A percentile compares a stretch with the other conserved stretches of the same genome.
Evolutionary conservation across 148 eudicot genomes (phyloP).

Genomic region (Selenicereus undatus): DNA sequence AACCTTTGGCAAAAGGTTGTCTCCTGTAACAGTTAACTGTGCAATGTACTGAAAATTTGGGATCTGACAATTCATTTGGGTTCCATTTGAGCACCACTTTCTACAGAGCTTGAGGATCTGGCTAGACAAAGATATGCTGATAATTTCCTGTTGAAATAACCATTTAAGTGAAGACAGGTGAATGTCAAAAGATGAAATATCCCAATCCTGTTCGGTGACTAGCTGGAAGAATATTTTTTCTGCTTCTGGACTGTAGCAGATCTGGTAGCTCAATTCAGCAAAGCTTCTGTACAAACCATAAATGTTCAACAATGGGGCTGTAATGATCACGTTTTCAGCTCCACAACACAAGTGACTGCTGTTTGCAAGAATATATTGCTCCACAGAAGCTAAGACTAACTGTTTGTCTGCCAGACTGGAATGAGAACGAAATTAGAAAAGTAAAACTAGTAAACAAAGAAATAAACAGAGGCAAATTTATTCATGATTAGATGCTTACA

Average conservation of each 20-base stretch:
- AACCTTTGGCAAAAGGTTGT: conserved; percentile 55
- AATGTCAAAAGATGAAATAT: conserved; percentile 48
- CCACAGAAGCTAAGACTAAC: conserved; percentile 81
- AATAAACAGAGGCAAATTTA: conserved; percentile 2
- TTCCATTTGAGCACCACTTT: conserved; percentile 28
- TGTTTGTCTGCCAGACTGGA: conserved; percentile 76
- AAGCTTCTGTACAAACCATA: conserved; percentile 72
- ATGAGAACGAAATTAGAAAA: conserved; percentile 12
- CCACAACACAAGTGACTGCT: conserved; percentile 41
- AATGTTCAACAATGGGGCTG: conserved; percentile 52
- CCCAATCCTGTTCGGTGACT: conserved; percentile 62
- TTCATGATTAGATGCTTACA: conserved; percentile 37
- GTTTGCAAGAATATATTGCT: conserved; percentile 85
- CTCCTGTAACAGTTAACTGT: conserved; percentile 54
- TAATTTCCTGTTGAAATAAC: conserved; percentile 88
- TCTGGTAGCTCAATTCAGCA: conserved; percentile 60
- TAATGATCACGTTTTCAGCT: conserved; percentile 31
- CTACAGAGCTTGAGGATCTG: conserved; percentile 70
- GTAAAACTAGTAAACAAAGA: conserved; percentile 8
- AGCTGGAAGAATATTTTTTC: conserved; percentile 66
- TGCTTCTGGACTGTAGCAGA: conserved; percentile 75
- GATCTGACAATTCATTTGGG: conserved; percentile 26
- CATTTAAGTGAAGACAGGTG: conserved; percentile 70
- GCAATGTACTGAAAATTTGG: conserved; percentile 44
- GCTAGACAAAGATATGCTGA: conserved; percentile 52